Evolutionary conservation across 2,329 filamentous ascomycete species (phyloP).

Genomic region (Epichloe typhina): DNA sequence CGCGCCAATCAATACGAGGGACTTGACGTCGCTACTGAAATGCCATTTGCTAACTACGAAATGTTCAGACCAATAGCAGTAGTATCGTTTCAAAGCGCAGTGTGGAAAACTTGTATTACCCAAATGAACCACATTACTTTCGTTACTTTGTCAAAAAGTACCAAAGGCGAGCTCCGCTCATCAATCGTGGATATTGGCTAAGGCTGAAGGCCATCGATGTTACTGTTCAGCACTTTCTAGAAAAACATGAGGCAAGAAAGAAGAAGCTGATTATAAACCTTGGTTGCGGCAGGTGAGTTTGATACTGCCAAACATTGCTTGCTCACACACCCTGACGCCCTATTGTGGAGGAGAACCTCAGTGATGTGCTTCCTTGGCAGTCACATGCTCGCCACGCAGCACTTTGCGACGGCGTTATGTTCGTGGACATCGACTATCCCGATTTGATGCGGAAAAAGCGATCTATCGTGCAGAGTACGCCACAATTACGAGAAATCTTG

Average conservation of each 20-base stretch:
- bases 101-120: conserved; percentile 78
- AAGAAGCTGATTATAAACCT: conserved; percentile 72
- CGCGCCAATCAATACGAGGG: background rate
- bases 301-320: background rate
- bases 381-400: conserved; percentile 55
- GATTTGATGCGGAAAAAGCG: conserved; percentile 66
- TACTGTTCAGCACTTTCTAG: conserved; percentile 61
- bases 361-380: conserved; percentile 79
- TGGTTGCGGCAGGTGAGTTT: conserved; percentile 75
- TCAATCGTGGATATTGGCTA: conserved; percentile 82
- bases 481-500: conserved; percentile 36
- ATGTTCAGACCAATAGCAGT: conserved; percentile 64
- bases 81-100: conserved; percentile 88
- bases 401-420: conserved; percentile 45
- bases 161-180: conserved; percentile 70
- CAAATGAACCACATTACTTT: conserved; percentile 68
- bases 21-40: background rate
- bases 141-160: conserved; percentile 78
- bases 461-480: conserved; percentile 49
- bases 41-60: background rate
- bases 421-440: conserved; percentile 79
- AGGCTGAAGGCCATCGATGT: conserved; percentile 72
- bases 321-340: background rate
- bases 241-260: conserved; percentile 27
- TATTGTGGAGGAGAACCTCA: conserved; percentile 19